Conservation (phyloP, 2,329 filamentous ascomycete species). For the Colletotrichum sp. region DNA sequence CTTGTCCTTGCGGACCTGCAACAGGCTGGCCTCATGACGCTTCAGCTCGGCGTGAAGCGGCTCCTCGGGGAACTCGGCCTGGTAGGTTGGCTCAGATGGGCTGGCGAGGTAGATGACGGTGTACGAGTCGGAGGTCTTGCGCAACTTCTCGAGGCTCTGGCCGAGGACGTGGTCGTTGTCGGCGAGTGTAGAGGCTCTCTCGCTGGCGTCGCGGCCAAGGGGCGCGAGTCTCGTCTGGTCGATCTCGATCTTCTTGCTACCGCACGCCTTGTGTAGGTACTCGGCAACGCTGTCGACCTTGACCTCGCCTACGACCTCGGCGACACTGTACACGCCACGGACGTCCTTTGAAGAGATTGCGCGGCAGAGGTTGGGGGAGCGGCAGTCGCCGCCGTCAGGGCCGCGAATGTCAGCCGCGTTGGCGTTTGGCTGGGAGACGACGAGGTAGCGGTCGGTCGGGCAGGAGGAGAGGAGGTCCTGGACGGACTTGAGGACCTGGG, state of each 20-base stretch:
- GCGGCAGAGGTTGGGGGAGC: conserved; percentile 57
- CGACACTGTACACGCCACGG: conserved; percentile 49
- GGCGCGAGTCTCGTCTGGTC: conserved; percentile 45
- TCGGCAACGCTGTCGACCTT: conserved; percentile 43
- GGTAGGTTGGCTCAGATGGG: conserved; percentile 62
- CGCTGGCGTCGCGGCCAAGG: conserved; percentile 34
- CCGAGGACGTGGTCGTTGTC: conserved; percentile 59
- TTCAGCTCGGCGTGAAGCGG: conserved; percentile 75
- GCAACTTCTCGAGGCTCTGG: conserved; percentile 45
- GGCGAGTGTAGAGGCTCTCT: conserved; percentile 48
- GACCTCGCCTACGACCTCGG: conserved; percentile 61
- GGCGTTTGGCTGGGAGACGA: conserved; percentile 79
- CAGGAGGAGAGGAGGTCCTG: conserved; percentile 66
- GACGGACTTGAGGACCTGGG: conserved; percentile 45
- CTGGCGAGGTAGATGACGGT: conserved; percentile 79
- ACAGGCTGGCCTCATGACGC: conserved; percentile 50
- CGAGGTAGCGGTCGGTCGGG: conserved; percentile 75
- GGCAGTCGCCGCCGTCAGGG: conserved; percentile 40
- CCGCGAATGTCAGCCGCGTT: conserved; percentile 70
- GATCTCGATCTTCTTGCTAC: conserved; percentile 36
- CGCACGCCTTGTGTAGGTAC: conserved; percentile 53
- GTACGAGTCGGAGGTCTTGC: conserved; percentile 53
- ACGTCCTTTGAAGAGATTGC: conserved; percentile 39
- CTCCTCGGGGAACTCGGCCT: conserved; percentile 63
- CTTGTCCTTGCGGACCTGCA: conserved; percentile 34